Conservation (phyloP, 306 rosid species). For the Corylus heterophylla region DNA sequence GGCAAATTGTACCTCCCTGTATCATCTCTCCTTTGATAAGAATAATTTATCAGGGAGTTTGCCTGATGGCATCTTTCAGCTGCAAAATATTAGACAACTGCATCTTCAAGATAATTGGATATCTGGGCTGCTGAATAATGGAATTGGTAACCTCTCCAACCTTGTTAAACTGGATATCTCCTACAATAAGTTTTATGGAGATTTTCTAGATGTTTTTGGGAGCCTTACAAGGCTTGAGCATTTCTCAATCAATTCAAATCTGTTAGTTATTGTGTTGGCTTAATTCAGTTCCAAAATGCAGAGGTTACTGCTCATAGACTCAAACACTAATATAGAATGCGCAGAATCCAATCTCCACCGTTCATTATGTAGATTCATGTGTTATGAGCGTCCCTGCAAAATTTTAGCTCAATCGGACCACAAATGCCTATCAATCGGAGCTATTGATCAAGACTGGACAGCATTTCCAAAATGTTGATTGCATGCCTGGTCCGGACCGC, state of each 20-base stretch:
- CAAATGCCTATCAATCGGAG: too few species aligned
- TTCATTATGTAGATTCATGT: too few species aligned
- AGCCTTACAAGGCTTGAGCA: slow-evolving; percentile 8
- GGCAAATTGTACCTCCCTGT: slow-evolving; percentile 13
- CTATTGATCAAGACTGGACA: too few species aligned
- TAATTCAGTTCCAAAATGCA: too few species aligned
- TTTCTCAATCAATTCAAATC: slow-evolving; percentile 1
- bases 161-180: slow-evolving; percentile 35
- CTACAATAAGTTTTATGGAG: slow-evolving; percentile 28
- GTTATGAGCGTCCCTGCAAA: too few species aligned
- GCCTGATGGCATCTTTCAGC: neutral
- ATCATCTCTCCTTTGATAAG: neutral
- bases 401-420: too few species aligned
- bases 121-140: slow-evolving; percentile 14
- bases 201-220: slow-evolving; percentile 28
- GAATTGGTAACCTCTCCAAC: slow-evolving; percentile 28
- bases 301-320: too few species aligned
- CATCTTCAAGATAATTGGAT: slow-evolving; percentile 23
- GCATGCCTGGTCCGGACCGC: too few species aligned
- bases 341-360: too few species aligned
- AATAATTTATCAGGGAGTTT: slow-evolving; percentile 16
- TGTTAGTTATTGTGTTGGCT: too few species aligned
- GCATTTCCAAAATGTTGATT: too few species aligned
- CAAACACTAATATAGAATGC: too few species aligned
- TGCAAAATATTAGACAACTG: slow-evolving; percentile 5